Evolutionary conservation across 2,329 filamentous ascomycete species (phyloP), one percentile per base, ranked within the genome.

Genomic region (Fusarium neocosmosporiellum): DNA sequence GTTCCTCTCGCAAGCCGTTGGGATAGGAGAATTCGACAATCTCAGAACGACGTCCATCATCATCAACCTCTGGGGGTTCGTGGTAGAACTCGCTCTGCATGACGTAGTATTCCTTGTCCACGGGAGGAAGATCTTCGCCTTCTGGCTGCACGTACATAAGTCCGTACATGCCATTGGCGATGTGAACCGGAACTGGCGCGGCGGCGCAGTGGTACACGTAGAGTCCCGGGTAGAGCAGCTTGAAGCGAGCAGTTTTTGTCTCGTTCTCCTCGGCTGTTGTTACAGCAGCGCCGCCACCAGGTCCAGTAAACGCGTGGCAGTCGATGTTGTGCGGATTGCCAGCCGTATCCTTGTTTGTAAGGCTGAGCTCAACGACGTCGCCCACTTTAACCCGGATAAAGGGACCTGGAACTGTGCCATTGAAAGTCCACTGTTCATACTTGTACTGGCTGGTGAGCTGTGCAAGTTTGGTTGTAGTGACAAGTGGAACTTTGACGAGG

Each of bases 1-100:
- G 54, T 9, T 57, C 54, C 16, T 57, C 54, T 11, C 54, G 34
- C 1, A 57, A 16, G 7, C 54, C 66, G 1, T 69, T 71, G 5
- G 69, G 66, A 24, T 71, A 71, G 0, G 68, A 71, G 24, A 69
- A 66, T 3, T 71, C 66, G 46, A 71, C 68, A 31, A 66, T 48
- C 1, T 71, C 68, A 1, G 66, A 69, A 8, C 62, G 58, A 9
- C 62, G 62, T 8, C 68, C 68, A 4, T 71, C 37, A 13, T 71
- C 68, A 10, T 69, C 68, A 3, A 62, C 39, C 31, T 69, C 68
- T 33, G 68, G 68, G 3, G 68, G 68, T 3, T 71, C 68, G 13
- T 69, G 68, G 29, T 71, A 71, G 16, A 69, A 71, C n/a, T 71
- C 68, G 39, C 68, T 71, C 31, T 71, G 68, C 66, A 69, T 71